phyloP scores from a whole-genome alignment of 192 early-diverging fungal species.

The Rhizoclosmatium globosum region DNA sequence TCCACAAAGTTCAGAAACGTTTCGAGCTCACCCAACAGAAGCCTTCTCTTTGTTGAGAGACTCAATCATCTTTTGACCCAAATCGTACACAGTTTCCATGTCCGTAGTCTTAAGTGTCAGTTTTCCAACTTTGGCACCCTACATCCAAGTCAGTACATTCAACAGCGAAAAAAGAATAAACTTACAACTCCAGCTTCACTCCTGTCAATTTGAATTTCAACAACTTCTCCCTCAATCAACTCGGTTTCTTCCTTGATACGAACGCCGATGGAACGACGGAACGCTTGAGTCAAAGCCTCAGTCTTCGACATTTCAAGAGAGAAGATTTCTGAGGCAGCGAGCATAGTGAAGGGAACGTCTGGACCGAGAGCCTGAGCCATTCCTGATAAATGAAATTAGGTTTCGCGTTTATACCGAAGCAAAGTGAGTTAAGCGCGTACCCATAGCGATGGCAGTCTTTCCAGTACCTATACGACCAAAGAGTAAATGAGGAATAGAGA shows the following conservation, averaged over 20 bases:
- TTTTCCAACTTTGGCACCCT: slow-evolving; percentile 96
- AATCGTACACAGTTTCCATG: slow-evolving; percentile 99
- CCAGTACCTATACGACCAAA: slow-evolving; percentile 73
- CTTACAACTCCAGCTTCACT: slow-evolving; percentile 85
- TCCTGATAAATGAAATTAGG: slow-evolving; percentile 45
- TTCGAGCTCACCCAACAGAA: slow-evolving; percentile 79
- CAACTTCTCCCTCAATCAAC: slow-evolving; percentile 98
- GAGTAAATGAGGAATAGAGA: background rate
- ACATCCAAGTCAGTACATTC: slow-evolving; percentile 9
- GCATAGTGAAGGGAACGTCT: slow-evolving; percentile 97
- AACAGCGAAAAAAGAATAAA: slow-evolving; percentile 4
- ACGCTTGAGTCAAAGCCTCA: slow-evolving; percentile 97
- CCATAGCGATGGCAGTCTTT: slow-evolving; percentile 99
- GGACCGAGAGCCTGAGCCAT: slow-evolving; percentile 94
- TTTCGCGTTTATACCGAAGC: background rate
- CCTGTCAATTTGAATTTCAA: slow-evolving; percentile 97
- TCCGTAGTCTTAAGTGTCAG: slow-evolving; percentile 99
- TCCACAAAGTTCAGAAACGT: background rate
- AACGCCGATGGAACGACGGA: slow-evolving; percentile 96
- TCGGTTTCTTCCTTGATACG: slow-evolving; percentile 99
- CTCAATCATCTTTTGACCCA: slow-evolving; percentile 99
- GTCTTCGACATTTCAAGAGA: slow-evolving; percentile 99
- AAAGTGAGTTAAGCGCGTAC: slow-evolving; percentile 48
- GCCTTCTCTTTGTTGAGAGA: slow-evolving; percentile 98
- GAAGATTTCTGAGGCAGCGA: slow-evolving; percentile 98